These are phyloP conservation scores for Osmozyma mogii DNA, from an alignment of 805 yeast species.

Conservation along the genomic window DNA sequence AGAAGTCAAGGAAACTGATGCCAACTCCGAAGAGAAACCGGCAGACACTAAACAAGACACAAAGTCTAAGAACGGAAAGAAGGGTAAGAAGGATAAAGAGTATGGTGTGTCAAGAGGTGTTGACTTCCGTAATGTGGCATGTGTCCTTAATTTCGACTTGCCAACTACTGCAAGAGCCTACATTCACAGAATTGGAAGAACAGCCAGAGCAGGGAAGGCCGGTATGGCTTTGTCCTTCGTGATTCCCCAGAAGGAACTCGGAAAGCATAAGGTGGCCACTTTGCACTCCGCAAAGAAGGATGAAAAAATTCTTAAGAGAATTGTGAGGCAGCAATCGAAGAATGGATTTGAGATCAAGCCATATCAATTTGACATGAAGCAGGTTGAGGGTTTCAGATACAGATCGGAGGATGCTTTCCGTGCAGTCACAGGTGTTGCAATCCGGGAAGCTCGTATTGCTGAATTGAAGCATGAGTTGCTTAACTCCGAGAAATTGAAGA, in stretches of 20 bases:
- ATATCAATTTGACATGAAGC: slow-evolving; percentile 83
- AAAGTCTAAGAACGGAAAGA: slow-evolving; percentile 15
- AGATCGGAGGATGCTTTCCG: slow-evolving; percentile 96
- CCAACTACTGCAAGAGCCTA: slow-evolving; percentile 87
- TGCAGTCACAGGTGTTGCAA: slow-evolving; percentile 81
- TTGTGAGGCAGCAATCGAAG: slow-evolving; percentile 67
- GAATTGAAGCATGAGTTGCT: slow-evolving; percentile 83
- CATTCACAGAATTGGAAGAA: slow-evolving; percentile 91
- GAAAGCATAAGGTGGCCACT: slow-evolving; percentile 78
- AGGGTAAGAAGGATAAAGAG: slow-evolving; percentile 52
- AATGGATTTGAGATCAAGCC: slow-evolving; percentile 74
- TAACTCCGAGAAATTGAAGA: slow-evolving; percentile 80
- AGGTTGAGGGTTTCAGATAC: slow-evolving; percentile 92
- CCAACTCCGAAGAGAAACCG: slow-evolving; percentile 5
- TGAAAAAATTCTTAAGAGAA: slow-evolving; percentile 74
- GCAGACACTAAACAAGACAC: slow-evolving; percentile 8
- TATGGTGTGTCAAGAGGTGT: slow-evolving; percentile 96
- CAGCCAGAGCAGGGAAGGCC: slow-evolving; percentile 94
- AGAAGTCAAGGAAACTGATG: slow-evolving; percentile 15
- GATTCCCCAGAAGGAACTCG: slow-evolving; percentile 74
- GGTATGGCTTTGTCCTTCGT: slow-evolving; percentile 95
- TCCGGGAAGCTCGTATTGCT: slow-evolving; percentile 87
- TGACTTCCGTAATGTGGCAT: slow-evolving; percentile 92
- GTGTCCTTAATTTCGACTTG: slow-evolving; percentile 90
- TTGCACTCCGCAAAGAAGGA: slow-evolving; percentile 68